Percentiles rank a stretch among this genome's conserved stretches.
These are phyloP conservation scores for Scheffersomyces stipitis DNA, from an alignment of 805 yeast species.

Conservation along the genomic window DNA sequence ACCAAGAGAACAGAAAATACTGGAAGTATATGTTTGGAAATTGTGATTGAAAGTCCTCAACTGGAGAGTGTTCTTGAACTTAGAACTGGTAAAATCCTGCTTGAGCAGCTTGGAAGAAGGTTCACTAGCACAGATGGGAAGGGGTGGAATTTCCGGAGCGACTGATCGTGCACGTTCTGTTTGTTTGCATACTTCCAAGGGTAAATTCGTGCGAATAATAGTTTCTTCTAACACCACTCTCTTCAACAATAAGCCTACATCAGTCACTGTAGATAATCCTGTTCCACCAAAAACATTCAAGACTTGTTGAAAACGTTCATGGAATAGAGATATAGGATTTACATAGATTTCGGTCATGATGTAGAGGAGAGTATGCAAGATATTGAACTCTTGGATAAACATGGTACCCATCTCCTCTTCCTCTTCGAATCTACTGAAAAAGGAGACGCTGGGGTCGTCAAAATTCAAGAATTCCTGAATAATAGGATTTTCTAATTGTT, in stretches of 20 bases:
- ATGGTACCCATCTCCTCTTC: conserved; percentile 27
- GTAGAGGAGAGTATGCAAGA: conserved; percentile 46
- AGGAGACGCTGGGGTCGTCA: conserved; percentile 30
- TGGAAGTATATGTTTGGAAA: conserved; percentile 45
- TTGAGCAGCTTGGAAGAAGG: conserved; percentile 34
- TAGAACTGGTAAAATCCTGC: conserved; percentile 51
- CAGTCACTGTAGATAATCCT: conserved; percentile 40
- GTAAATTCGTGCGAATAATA: conserved; percentile 47
- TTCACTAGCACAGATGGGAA: conserved; percentile 44
- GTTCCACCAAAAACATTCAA: conserved; percentile 39
- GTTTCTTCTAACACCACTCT: conserved; percentile 60
- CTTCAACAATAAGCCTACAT: conserved; percentile 47
- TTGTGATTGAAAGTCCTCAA: conserved; percentile 51
- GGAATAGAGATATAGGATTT: conserved; percentile 51
- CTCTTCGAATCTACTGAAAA: conserved; percentile 32
- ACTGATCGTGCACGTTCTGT: conserved; percentile 34
- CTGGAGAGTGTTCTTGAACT: conserved; percentile 61
- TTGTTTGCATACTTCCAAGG: conserved; percentile 45
- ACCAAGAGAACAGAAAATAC: conserved; percentile 43
- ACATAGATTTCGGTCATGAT: conserved; percentile 57
- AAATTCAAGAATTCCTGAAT: conserved; percentile 29
- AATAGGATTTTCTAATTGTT: conserved; percentile 26
- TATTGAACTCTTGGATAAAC: conserved; percentile 35
- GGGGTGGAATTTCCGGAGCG: conserved; percentile 34
- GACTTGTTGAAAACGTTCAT: conserved; percentile 43